Evolutionary conservation across 2,329 filamentous ascomycete species (phyloP), one percentile per base, ranked within the genome.

Genomic region (Pseudogymnoascus sp.): DNA sequence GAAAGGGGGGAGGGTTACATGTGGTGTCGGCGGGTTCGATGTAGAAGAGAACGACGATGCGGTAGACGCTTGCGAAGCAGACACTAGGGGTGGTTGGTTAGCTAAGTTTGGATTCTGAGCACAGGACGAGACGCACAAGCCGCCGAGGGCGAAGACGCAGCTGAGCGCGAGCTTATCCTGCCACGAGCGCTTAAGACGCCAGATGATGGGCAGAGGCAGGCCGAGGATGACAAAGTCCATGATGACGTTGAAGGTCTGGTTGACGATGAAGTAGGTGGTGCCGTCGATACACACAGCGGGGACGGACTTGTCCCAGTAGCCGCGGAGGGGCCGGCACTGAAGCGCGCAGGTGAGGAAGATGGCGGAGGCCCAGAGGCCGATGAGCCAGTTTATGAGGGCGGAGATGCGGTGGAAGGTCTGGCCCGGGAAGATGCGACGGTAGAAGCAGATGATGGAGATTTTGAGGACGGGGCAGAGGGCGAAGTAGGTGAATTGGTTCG

Each of bases 21-120:
- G 66, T 68, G 19, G 69, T 57, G 37, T 71, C 69, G 3, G 62
- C 66, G n/a, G 61, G 31, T 45, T 69, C 65, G 21, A 71, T 67
- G 6, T 60, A 64, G 11, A 62, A 57, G n/a, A 71, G 64, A 8
- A 67, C 68, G 3, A 68, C 51, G 23, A 71, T 66, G 34, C 68
- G 62, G 28, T 69, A 60, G 54, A 71, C 67, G 62, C 65, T 69
- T 11, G 68, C 67, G 8, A 68, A 66, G 45, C 65, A 67, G 31
- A 67, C 66, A 25, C 64, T 65, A 28, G 14, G 28, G 13, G 25
- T 28, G 36, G n/a, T 23, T 23, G 6, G 25, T 39, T 63, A 51
- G 31, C 23, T 31, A 7, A 14, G 48, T 13, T 45, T 57, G 14
- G 36, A 25, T 37, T 34, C 11, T 3, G 21, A 36, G 19, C 3